Conservation (phyloP, 495 filamentous ascomycete genomes). For the Lasiosphaeris hirsuta region DNA sequence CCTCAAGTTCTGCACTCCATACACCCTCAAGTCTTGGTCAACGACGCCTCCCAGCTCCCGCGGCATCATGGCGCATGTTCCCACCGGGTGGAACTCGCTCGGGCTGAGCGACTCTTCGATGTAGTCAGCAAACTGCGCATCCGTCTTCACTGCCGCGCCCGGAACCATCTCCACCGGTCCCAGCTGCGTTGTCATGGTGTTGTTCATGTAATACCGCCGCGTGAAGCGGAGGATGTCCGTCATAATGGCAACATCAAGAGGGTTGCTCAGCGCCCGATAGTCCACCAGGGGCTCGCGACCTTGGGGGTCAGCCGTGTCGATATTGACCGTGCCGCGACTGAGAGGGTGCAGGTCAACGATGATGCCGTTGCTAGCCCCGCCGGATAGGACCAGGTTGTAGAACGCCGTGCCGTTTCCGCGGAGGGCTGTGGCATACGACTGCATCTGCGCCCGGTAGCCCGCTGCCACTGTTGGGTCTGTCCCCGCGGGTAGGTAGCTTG, state of each 20-base stretch:
- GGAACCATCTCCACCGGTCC: conserved; percentile 30
- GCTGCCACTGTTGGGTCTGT: conserved; percentile 39
- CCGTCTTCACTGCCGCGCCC: conserved; percentile 28
- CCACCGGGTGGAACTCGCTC: conserved; percentile 42
- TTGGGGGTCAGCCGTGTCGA: conserved; percentile 38
- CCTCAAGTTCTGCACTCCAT: conserved; percentile 36
- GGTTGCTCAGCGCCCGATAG: conserved; percentile 48
- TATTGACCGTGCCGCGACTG: conserved; percentile 44
- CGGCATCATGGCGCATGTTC: conserved; percentile 48
- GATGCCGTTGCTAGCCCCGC: conserved; percentile 30
- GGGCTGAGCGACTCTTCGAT: conserved; percentile 31
- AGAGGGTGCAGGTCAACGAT: conserved; percentile 44
- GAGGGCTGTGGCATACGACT: conserved; percentile 36
- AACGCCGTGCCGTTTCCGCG: conserved; percentile 39
- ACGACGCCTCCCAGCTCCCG: conserved; percentile 52
- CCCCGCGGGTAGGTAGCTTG: conserved; percentile 32
- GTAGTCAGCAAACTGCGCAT: conserved; percentile 30
- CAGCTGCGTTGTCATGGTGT: conserved; percentile 25
- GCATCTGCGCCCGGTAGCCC: conserved; percentile 47
- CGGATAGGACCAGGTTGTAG: conserved; percentile 40
- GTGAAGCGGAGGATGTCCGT: conserved; percentile 41
- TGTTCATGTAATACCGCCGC: conserved; percentile 37
- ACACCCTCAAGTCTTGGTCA: conserved; percentile 41
- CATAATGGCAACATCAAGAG: conserved; percentile 43
- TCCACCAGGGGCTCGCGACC: conserved; percentile 42